phyloP scores from a whole-genome alignment of 495 filamentous ascomycete genomes.

The Neurospora sp. region DNA sequence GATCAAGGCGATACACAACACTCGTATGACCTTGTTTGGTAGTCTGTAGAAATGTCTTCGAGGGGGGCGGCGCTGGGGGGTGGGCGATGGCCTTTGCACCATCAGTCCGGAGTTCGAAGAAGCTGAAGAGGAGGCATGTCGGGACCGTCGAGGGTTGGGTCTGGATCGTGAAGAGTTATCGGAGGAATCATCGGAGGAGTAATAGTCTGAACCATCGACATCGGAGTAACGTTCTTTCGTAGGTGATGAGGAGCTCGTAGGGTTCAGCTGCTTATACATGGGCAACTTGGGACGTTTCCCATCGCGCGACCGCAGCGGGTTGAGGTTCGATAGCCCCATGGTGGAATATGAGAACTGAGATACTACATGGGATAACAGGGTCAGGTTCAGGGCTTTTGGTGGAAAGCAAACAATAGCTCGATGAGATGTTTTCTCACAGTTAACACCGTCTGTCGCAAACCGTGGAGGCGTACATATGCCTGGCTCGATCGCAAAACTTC shows the following conservation, averaged over 20 bases:
- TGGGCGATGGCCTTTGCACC: constrained; percentile 30
- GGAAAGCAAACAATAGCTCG: not conserved
- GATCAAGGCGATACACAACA: constrained; percentile 60
- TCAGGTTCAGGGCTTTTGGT: not conserved
- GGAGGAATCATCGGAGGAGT: constrained; percentile 33
- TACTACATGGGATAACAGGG: not conserved
- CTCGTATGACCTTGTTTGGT: constrained; percentile 57
- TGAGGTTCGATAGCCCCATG: constrained; percentile 23
- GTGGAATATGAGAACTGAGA: not conserved
- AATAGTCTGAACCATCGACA: constrained; percentile 31
- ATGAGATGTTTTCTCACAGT: not conserved
- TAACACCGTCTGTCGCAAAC: not conserved
- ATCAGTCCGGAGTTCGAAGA: constrained; percentile 43
- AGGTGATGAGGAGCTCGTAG: constrained; percentile 11
- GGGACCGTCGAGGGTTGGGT: constrained; percentile 34
- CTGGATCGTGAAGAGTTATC: constrained; percentile 26
- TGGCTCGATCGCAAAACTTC: not conserved
- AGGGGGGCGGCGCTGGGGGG: constrained; percentile 27
- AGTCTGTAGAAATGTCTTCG: constrained; percentile 45
- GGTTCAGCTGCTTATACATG: constrained; percentile 28
- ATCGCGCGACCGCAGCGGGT: constrained; percentile 25
- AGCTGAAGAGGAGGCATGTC: constrained; percentile 43
- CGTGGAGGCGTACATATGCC: not conserved
- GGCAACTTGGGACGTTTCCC: constrained; percentile 29
- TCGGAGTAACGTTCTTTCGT: constrained; percentile 37